These are phyloP conservation scores for Plenodomus lindquistii DNA, from an alignment of 2,329 filamentous ascomycete species.

Conservation along the genomic window DNA sequence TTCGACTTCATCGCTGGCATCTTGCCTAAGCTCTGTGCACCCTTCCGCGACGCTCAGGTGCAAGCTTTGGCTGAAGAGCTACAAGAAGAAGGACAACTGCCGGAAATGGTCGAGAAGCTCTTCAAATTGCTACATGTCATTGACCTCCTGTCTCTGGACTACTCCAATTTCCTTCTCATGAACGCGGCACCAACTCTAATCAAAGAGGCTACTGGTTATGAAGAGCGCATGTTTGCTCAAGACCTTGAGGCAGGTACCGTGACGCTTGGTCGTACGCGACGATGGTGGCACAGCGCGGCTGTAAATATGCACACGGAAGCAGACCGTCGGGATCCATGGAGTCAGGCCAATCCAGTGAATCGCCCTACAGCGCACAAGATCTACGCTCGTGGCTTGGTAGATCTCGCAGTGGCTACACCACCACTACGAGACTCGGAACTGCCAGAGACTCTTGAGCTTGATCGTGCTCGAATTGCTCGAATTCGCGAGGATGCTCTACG, in stretches of 20 bases:
- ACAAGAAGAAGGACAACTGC: conserved; percentile 49
- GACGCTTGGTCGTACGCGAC: conserved; percentile 63
- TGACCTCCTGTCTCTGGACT: conserved; percentile 77
- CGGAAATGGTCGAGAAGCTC: conserved; percentile 73
- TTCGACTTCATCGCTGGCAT: conserved; percentile 76
- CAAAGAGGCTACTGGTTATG: conserved; percentile 72
- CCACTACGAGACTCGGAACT: conserved; percentile 59
- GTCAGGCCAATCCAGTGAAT: conserved; percentile 58
- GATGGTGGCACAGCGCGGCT: conserved; percentile 68
- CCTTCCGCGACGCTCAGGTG: conserved; percentile 76
- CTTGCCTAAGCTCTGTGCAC: conserved; percentile 78
- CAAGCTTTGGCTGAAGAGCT: conserved; percentile 68
- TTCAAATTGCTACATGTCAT: conserved; percentile 76
- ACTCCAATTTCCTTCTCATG: conserved; percentile 78
- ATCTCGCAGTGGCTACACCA: conserved; percentile 71
- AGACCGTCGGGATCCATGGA: conserved; percentile 69
- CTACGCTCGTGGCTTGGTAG: conserved; percentile 75
- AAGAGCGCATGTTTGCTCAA: conserved; percentile 71
- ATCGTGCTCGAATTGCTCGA: conserved; percentile 64
- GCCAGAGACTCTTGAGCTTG: conserved; percentile 75
- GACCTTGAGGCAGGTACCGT: conserved; percentile 62
- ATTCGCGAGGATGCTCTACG: conserved; percentile 63
- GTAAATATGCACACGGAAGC: conserved; percentile 68
- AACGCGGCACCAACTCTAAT: conserved; percentile 72
- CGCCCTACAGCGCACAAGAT: conserved; percentile 70